Evolutionary conservation across 805 yeast genomes (phyloP).

Genomic region (Candida insectalens): DNA sequence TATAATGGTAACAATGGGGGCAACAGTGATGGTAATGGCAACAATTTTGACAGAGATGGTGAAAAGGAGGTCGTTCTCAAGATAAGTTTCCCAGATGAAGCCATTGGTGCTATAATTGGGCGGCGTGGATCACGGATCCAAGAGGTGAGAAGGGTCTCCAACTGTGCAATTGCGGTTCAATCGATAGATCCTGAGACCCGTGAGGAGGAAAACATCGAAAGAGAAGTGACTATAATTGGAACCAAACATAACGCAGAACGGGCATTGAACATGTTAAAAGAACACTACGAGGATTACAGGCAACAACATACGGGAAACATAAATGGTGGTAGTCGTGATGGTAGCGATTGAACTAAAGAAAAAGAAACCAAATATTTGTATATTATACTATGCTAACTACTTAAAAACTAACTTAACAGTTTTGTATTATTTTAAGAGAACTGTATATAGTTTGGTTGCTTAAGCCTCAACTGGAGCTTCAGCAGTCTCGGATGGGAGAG

Average conservation of each 20-base stretch:
- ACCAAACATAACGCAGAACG: constrained; percentile 42
- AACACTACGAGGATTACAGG: constrained; percentile 49
- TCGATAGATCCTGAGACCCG: constrained; percentile 56
- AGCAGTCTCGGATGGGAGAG: constrained; percentile 18
- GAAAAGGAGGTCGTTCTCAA: constrained; percentile 29
- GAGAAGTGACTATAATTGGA: constrained; percentile 68
- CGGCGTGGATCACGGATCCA: constrained; percentile 79
- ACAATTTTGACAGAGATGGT: no score
- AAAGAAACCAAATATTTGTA: no score
- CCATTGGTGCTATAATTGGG: constrained; percentile 87
- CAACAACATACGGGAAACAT: no score
- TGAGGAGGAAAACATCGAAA: constrained; percentile 49
- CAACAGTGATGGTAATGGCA: constrained; percentile 2
- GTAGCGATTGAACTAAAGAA: no score
- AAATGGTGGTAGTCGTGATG: no score
- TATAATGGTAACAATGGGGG: not conserved
- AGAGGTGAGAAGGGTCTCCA: constrained; percentile 70
- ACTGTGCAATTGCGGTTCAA: constrained; percentile 70
- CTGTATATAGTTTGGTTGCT: not conserved
- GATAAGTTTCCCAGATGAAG: constrained; percentile 61
- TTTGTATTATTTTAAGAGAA: no score
- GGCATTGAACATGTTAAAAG: constrained; percentile 45
- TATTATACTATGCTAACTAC: no score
- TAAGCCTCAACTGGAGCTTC: constrained; percentile 9
- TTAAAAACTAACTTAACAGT: no score